Evolutionary conservation across 495 filamentous ascomycete species (phyloP).

Genomic region (Chaetomium cochliodes): DNA sequence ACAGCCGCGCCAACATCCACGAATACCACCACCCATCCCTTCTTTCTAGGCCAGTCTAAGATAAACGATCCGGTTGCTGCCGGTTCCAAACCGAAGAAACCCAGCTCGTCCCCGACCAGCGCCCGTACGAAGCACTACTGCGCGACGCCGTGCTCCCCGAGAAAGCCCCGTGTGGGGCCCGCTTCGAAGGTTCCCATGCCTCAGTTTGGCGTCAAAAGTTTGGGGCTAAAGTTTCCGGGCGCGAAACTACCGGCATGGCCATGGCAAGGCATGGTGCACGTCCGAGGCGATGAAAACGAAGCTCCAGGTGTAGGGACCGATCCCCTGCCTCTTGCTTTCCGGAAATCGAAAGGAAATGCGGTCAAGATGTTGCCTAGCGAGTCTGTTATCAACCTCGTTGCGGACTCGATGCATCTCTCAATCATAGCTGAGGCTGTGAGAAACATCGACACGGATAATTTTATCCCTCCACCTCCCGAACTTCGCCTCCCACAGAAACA

Average conservation of each 20-base stretch:
- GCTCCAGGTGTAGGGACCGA: background rate
- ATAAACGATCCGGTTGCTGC: constrained; percentile 22
- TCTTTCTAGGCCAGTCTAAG: constrained; percentile 60
- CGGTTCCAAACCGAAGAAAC: constrained; percentile 25
- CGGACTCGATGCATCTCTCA: constrained; percentile 36
- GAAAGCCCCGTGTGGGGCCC: constrained; percentile 24
- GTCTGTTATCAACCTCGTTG: constrained; percentile 43
- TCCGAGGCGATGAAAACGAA: constrained; percentile 44
- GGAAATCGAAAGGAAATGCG: constrained; percentile 53
- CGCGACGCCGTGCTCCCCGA: constrained; percentile 39
- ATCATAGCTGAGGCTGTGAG: constrained; percentile 27
- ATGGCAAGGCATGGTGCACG: constrained; percentile 60
- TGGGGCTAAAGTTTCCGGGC: constrained; percentile 56
- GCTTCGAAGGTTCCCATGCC: constrained; percentile 30
- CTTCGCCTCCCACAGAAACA: constrained; percentile 51
- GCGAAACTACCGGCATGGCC: constrained; percentile 68
- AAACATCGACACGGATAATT: constrained; percentile 40
- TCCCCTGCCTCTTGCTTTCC: constrained; percentile 17
- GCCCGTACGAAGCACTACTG: constrained; percentile 36
- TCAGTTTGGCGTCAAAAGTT: constrained; percentile 35
- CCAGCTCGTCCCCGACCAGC: background rate
- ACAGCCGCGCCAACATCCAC: constrained; percentile 25
- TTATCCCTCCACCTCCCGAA: constrained; percentile 38
- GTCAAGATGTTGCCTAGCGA: constrained; percentile 45
- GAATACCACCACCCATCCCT: constrained; percentile 77